Evolutionary conservation across 192 early-diverging fungal genomes (phyloP), one percentile per base, ranked within the genome.

Genomic region (Entomortierella beljakovae): DNA sequence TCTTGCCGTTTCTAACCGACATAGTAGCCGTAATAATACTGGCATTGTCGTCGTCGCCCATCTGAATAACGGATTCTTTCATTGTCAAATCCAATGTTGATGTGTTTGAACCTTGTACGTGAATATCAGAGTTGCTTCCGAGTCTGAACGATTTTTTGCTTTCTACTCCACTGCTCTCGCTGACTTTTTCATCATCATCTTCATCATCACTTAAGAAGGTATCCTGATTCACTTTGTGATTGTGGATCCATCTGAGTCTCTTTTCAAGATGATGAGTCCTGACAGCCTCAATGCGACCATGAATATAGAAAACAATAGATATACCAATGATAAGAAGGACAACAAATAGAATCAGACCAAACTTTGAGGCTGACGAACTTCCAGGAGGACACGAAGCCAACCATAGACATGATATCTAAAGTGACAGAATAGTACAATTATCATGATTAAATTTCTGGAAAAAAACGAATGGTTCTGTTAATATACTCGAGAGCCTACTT

Each of bases 361-460:
- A 84, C 63, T 68, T 82, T 33, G 67, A 70, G 13, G 68, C 68
- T 1, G 43, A 59, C 6, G 35, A 31, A 40, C 76, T 69, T 23
- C 83, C 81, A 11, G 71, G 48, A 8, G 75, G 70, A 26, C 85
- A 86, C 20, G 56, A 53, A 2, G 82, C 68, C 25, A 73, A 13
- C 46, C 62, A 62, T 10, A 70, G 52, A 20, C 70, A 81, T 0
- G 64, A 75, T 40, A 54, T 52, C 62, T 73, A 62, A 25, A 18
- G 18, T 11, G 3, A 25, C 20, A 33, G 13, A 33, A 32, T 33
- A 33, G 11, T 13, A 23, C 6, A 57, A 32, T 6, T 2, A 33
- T 10, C 29, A 16, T 33, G 32, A 32, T 28, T 33, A 23, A 62
- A 4, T 18, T 26, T 31, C 16, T 18, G 18, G 3, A 25, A 1